Base-by-base conservation (phyloP, 2,329 filamentous ascomycete species). In the Epichloe brachyelytri region DNA sequence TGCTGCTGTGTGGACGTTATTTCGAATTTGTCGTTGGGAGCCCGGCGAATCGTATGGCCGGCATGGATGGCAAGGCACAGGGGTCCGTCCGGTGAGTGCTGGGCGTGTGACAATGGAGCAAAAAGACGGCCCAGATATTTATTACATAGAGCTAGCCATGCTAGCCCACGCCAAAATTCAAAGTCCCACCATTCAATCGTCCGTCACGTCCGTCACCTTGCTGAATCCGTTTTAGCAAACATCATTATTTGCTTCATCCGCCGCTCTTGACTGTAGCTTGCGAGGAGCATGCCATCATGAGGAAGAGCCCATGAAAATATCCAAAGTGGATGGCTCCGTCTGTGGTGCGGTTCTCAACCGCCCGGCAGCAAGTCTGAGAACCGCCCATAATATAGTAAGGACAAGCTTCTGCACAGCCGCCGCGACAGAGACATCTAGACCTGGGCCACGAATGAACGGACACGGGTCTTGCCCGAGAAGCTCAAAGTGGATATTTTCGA, bases 251-350 rank as follows among this genome's bases (percentile, higher is more conserved):
- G 30, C 36, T 12, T 8, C 19, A 14, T 33, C 33, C 11, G 43
- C 38, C 30, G 17, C 39, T 47, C 41, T 26, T 33, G 10, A 26
- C 4, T 48, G 49, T 38, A 49, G 40, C 38, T 30, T 50, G 46
- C 50, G 22, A 50, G 46, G 20, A 43, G 49, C 43, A 52, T 56
- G 57, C 53, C 62, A 71, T 57, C 67, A 77, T 77, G 74, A 70
- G 65, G 70, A 73, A 69, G 69, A 72, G 67, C 77, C 71, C 75
- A 81, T 81, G 78, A 80, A 74, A 76, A 68, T 74, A 68, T 68
- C 72, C 61, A 74, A 74, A 75, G 72, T 79, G 68, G 75, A 80
- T 68, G 69, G 76, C 71, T 76, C 75, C 71, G 73, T 77, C 71
- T 77, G 73, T 69, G 71, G 73, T 71, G 73, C 75, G 64, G 71